These are phyloP conservation scores for Ambrosia artemisiifolia DNA, from an alignment of 129 eudicot genomes.

Conservation along the genomic window DNA sequence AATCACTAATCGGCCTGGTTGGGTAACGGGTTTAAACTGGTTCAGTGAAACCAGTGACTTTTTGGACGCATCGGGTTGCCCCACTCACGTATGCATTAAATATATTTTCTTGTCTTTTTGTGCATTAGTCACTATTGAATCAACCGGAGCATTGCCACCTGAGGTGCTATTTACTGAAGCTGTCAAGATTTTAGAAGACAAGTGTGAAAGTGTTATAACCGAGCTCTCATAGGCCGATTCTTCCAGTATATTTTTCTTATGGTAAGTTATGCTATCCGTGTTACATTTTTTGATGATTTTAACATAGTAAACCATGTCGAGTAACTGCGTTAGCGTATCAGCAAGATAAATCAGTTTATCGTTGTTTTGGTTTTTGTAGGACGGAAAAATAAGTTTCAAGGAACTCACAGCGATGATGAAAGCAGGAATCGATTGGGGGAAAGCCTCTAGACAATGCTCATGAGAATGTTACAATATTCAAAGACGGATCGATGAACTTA, in stretches of 20 bases:
- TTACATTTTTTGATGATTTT: not conserved
- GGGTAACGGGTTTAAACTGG: not conserved
- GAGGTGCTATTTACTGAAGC: constrained; percentile 88
- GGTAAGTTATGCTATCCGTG: not conserved
- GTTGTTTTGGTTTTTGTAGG: not conserved
- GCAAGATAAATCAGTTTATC: not conserved
- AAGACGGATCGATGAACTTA: constrained; percentile 17
- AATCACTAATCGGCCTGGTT: not conserved
- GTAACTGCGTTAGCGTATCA: not conserved
- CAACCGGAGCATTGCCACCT: constrained; percentile 87
- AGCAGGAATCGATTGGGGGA: constrained; percentile 14
- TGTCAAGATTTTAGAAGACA: constrained; percentile 82
- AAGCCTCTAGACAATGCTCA: constrained; percentile 12
- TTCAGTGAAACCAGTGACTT: not conserved
- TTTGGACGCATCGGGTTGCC: not conserved
- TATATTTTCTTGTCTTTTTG: not conserved
- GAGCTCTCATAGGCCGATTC: constrained; percentile 62
- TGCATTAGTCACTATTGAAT: constrained; percentile 69
- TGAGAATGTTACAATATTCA: constrained; percentile 12
- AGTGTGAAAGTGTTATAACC: constrained; percentile 74
- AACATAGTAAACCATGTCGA: not conserved
- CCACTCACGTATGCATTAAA: not conserved
- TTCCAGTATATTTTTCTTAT: not conserved
- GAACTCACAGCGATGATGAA: constrained; percentile 10
- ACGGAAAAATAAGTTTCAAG: constrained; percentile 10